Evolutionary conservation across 805 yeast species (phyloP), one percentile per base, ranked within the genome.

Genomic region (Saccharomycopsis microspora): DNA sequence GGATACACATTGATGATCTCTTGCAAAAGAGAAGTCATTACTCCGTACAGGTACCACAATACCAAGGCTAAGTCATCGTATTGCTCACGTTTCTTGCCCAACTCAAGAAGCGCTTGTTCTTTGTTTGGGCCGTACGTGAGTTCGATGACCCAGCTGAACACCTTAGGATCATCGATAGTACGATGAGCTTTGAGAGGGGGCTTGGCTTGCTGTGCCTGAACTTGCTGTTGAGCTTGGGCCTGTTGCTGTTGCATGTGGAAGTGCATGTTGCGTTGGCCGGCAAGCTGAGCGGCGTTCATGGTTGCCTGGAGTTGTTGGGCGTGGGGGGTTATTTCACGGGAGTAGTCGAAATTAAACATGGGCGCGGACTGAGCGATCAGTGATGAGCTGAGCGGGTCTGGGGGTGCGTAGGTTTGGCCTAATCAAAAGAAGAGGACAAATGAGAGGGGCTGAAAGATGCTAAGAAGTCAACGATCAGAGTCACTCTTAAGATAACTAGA

Each of bases 41-140:
- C 97, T 32, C 97, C 98, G 64, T 84, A 89, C 3, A 96, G 85
- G 58, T 90, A 82, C 98, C 98, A 90, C 50, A 90, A 68, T 4
- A 90, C 94, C 38, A 88, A 64, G 0, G 97, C 97, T 50, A 90
- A 71, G 61, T 90, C 97, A 50, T 88, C 97, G 60, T 85, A 90
- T 59, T 87, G 88, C 60, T 90, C 98, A 53, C 98, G 73, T 59
- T 89, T 89, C 61, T 93, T 86, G 6, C 97, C 97, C 41, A 90
- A 70, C 61, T 89, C 97, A 55, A 89, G 67, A 46, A 90, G 70
- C 3, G 98, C 97, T 58, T 90, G 86, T 58, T 93, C 98, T 57
- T 94, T 80, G 57, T 85, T 85, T 31, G 89, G 85, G 1, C 97
- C 97, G 51, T 87, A 82, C 37, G 87, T 87, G 45, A 90, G 70